Evolutionary conservation across 2,329 filamentous ascomycete genomes (phyloP).

Genomic region (Alternaria gaisen): DNA sequence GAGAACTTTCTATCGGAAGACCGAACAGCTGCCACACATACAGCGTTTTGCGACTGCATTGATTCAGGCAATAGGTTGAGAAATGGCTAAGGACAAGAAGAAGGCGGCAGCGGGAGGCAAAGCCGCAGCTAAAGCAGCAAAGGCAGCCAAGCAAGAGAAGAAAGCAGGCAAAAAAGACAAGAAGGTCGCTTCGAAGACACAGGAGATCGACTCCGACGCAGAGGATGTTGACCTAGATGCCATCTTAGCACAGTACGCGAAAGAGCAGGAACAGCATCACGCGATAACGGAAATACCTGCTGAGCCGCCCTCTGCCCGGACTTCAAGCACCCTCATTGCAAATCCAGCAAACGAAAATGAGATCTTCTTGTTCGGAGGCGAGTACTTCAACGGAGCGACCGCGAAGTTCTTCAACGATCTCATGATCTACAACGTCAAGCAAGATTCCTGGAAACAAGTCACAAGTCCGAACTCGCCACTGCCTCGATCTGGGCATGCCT

Average conservation of each 20-base stretch:
- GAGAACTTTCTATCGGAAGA: slow-evolving; percentile 1
- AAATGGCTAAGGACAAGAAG: slow-evolving; percentile 64
- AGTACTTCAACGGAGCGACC: slow-evolving; percentile 92
- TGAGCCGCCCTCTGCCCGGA: slow-evolving; percentile 77
- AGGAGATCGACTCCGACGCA: slow-evolving; percentile 83
- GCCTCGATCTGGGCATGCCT: slow-evolving; percentile 91
- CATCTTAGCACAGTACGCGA: slow-evolving; percentile 91
- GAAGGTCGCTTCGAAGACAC: slow-evolving; percentile 75
- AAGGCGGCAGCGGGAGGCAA: slow-evolving; percentile 56
- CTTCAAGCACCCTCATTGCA: slow-evolving; percentile 82
- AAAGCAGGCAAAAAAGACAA: slow-evolving; percentile 81
- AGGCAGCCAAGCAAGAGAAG: slow-evolving; percentile 80
- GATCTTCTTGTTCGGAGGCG: slow-evolving; percentile 89
- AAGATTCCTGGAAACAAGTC: slow-evolving; percentile 89
- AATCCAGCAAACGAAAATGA: slow-evolving; percentile 88
- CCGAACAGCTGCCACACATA: neutral
- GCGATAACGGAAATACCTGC: slow-evolving; percentile 86
- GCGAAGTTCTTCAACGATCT: slow-evolving; percentile 76
- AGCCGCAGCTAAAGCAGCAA: slow-evolving; percentile 62
- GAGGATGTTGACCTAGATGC: slow-evolving; percentile 94
- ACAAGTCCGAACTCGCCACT: slow-evolving; percentile 91
- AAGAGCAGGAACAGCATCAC: slow-evolving; percentile 89
- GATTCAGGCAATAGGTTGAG: neutral
- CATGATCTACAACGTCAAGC: slow-evolving; percentile 76
- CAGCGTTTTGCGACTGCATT: neutral